Evolutionary conservation across 257 asterid species (phyloP).

Genomic region (Przewalskia tangutica): DNA sequence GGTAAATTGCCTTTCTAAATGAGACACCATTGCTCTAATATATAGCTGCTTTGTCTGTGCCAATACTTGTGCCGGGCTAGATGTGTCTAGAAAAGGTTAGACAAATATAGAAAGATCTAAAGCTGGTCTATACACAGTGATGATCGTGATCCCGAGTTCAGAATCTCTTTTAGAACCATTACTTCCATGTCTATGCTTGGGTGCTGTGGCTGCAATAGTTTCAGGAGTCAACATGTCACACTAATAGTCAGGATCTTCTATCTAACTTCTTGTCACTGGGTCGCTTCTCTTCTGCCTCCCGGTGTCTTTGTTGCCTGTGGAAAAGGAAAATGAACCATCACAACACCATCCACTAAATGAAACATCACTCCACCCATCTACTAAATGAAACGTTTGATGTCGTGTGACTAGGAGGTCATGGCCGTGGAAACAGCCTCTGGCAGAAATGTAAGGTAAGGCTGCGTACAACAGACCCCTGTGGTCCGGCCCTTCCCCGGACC

Average conservation of each 20-base stretch:
- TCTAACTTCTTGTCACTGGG: constrained; percentile 29
- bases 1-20: background rate
- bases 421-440: too few relatives aligned
- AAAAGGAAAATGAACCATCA: background rate
- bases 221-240: background rate
- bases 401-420: too few relatives aligned
- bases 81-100: background rate
- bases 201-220: background rate
- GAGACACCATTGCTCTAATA: background rate
- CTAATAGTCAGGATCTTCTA: constrained; percentile 25
- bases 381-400: background rate
- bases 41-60: background rate
- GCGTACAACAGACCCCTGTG: too few relatives aligned
- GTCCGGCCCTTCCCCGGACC: too few relatives aligned
- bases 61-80: background rate
- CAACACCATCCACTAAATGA: background rate
- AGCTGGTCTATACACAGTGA: background rate
- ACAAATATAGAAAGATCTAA: background rate
- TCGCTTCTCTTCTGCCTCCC: constrained; percentile 32
- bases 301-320: constrained; percentile 32
- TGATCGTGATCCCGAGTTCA: background rate
- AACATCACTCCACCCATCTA: background rate
- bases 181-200: background rate
- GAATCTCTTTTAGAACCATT: background rate
- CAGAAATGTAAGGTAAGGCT: too few relatives aligned